These are phyloP conservation scores for Neurospora tetraspora DNA, from an alignment of 495 filamentous ascomycete species.

Conservation along the genomic window DNA sequence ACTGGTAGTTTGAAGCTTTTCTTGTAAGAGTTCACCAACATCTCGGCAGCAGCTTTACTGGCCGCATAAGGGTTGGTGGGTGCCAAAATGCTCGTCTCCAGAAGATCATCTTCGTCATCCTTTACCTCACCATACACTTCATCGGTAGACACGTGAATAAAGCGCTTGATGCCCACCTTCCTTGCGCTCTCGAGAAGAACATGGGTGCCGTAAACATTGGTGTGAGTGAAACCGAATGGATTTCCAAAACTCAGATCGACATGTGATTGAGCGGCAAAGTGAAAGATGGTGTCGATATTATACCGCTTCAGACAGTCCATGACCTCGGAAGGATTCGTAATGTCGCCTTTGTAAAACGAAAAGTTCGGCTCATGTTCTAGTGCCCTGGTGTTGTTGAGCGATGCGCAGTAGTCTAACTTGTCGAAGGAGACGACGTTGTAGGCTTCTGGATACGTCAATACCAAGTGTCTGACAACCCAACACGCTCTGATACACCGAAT, in stretches of 20 bases:
- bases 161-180: conserved; percentile 50
- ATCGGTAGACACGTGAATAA: conserved; percentile 67
- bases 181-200: conserved; percentile 59
- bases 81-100: conserved; percentile 50
- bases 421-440: conserved; percentile 71
- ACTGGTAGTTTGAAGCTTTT: conserved; percentile 62
- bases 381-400: conserved; percentile 56
- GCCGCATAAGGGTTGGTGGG: conserved; percentile 74
- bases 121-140: conserved; percentile 69
- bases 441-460: conserved; percentile 51
- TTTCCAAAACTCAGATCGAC: conserved; percentile 65
- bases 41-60: conserved; percentile 70
- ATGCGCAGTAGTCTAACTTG: conserved; percentile 65
- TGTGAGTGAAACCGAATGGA: conserved; percentile 59
- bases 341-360: conserved; percentile 62
- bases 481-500: conserved; percentile 36
- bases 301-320: conserved; percentile 47
- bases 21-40: conserved; percentile 66
- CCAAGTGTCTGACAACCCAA: conserved; percentile 64
- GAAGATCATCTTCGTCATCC: conserved; percentile 49
- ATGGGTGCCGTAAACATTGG: conserved; percentile 66
- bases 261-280: conserved; percentile 68
- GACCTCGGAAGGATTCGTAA: conserved; percentile 52
- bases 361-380: conserved; percentile 57
- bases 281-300: conserved; percentile 64